These are phyloP conservation scores for Teunomyces pallodes DNA, from an alignment of 805 yeast genomes.

Conservation along the genomic window DNA sequence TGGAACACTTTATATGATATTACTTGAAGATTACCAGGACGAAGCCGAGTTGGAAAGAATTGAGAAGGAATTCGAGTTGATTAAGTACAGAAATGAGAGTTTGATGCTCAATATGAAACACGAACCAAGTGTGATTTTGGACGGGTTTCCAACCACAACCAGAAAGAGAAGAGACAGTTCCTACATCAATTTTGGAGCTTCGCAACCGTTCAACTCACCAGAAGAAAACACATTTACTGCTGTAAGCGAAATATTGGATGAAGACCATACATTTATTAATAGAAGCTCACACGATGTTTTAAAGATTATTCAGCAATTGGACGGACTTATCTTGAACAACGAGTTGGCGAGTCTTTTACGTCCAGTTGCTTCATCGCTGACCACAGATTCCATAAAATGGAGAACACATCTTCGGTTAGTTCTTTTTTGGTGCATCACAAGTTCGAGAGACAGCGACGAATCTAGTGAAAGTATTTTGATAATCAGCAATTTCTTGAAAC, in stretches of 20 bases:
- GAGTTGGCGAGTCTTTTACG: constrained; percentile 28
- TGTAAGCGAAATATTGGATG: background rate
- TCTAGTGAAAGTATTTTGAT: constrained; percentile 32
- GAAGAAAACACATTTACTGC: constrained; percentile 2
- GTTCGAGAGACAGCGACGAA: constrained; percentile 28
- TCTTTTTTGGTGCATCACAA: constrained; percentile 41
- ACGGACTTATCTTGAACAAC: constrained; percentile 27
- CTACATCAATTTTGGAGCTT: background rate
- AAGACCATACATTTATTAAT: constrained; percentile 20
- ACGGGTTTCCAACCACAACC: background rate
- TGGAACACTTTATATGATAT: constrained; percentile 43
- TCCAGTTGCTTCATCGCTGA: constrained; percentile 12
- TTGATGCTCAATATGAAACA: constrained; percentile 50
- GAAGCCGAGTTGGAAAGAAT: constrained; percentile 26
- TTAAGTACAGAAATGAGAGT: constrained; percentile 69
- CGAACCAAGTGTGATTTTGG: background rate
- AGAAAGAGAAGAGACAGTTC: constrained; percentile 4
- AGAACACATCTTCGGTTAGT: constrained; percentile 32
- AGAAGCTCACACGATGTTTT: constrained; percentile 27
- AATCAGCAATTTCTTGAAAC: constrained; percentile 46
- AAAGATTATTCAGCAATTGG: constrained; percentile 35
- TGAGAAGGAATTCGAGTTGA: constrained; percentile 53
- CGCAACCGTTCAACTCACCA: constrained; percentile 1
- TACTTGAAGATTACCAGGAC: constrained; percentile 18
- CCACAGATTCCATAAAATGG: constrained; percentile 20